A percentile compares a stretch with the other conserved stretches of the same genome.
These are phyloP conservation scores for Eucalyptus caleyi DNA, from an alignment of 345 rosid species.

Conservation along the genomic window DNA sequence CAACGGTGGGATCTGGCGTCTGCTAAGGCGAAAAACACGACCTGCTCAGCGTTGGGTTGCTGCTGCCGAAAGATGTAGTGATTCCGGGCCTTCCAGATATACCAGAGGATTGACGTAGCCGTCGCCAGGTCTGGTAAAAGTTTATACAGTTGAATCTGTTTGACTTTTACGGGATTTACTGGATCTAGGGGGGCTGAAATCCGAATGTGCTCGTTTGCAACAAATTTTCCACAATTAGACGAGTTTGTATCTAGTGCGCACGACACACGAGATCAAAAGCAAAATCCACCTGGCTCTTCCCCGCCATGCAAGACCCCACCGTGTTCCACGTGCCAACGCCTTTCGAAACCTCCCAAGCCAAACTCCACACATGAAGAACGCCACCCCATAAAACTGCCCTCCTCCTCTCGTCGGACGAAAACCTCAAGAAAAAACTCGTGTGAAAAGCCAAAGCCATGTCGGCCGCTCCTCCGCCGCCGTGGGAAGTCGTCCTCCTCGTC, in stretches of 20 bases:
- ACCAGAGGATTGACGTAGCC: too few relatives aligned
- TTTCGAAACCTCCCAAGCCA: not conserved
- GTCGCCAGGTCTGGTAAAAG: not conserved
- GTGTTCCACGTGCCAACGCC: slow-evolving; percentile 1
- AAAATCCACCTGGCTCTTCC: not conserved
- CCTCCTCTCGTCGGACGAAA: not conserved
- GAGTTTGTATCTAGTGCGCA: not conserved
- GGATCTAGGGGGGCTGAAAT: not conserved
- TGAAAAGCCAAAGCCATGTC: not conserved
- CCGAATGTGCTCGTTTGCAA: not conserved
- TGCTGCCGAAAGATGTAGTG: too few relatives aligned
- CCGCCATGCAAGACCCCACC: not conserved
- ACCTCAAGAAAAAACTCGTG: not conserved
- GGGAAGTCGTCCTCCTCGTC: slow-evolving; percentile 23
- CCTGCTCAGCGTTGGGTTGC: too few relatives aligned
- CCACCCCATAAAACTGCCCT: not conserved
- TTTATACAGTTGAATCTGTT: not conserved
- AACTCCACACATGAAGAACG: not conserved
- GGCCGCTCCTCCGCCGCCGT: not conserved
- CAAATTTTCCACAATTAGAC: not conserved
- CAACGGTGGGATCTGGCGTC: too few relatives aligned
- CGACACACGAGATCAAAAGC: not conserved
- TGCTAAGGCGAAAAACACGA: too few relatives aligned
- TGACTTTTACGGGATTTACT: not conserved
- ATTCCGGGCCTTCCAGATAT: too few relatives aligned